A percentile compares a stretch with the other conserved stretches of the same genome.
Conservation (phyloP, 2,329 filamentous ascomycete genomes). For the Neopestalotiopsis clavispora region DNA sequence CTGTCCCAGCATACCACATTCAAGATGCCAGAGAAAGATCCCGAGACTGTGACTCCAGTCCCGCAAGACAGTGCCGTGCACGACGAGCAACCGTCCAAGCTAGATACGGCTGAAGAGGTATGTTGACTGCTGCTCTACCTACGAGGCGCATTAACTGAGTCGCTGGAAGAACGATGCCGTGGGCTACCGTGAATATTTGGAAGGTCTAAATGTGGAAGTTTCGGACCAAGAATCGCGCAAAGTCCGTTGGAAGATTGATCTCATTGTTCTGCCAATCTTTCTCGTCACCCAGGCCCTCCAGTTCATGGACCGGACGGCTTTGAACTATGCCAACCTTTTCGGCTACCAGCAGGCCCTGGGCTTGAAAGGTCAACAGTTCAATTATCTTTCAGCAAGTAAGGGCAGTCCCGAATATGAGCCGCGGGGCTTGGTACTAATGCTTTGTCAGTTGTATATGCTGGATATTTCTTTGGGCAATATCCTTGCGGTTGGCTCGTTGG, state of each 20-base stretch:
- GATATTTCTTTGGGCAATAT: conserved; percentile 46
- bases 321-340: conserved; percentile 41
- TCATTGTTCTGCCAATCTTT: conserved; percentile 36
- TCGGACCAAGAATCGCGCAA: conserved; percentile 25
- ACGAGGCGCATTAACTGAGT: not conserved
- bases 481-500: conserved; percentile 46
- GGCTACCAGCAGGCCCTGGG: conserved; percentile 38
- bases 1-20: not conserved
- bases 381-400: conserved; percentile 39
- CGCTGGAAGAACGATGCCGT: conserved; percentile 21
- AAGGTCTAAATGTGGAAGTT: conserved; percentile 23
- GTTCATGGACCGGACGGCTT: conserved; percentile 36
- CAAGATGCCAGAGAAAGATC: not conserved
- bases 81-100: conserved; percentile 9
- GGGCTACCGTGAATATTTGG: conserved; percentile 26
- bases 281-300: conserved; percentile 37
- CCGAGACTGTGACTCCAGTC: not conserved
- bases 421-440: not conserved
- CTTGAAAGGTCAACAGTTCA: conserved; percentile 40
- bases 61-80: not conserved
- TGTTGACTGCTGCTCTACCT: not conserved
- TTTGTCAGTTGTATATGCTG: conserved; percentile 39
- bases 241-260: conserved; percentile 37
- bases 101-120: conserved; percentile 5
- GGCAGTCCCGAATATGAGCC: not conserved